Conservation (phyloP, 2,329 filamentous ascomycete genomes). For the Epichloe uncinata region DNA sequence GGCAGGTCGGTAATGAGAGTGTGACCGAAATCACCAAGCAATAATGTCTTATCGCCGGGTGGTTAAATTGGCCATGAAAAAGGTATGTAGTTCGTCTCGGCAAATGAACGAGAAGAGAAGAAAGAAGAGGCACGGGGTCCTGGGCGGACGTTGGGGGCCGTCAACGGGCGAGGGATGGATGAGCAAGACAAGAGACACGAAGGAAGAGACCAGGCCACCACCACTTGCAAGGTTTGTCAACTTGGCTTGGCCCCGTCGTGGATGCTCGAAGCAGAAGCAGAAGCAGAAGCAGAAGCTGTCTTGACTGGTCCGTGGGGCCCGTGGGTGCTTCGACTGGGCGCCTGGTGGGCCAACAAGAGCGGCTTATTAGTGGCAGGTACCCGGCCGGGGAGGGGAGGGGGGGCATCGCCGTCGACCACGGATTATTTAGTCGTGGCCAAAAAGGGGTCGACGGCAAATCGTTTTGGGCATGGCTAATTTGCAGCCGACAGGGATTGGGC, state of each 20-base stretch:
- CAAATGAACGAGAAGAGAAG: constrained; percentile 3
- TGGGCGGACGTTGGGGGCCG: constrained; percentile 2
- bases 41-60: constrained; percentile 9
- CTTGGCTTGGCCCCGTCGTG: not conserved
- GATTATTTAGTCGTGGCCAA: not conserved
- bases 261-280: not conserved
- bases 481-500: not conserved
- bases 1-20: constrained; percentile 5
- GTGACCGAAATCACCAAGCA: constrained; percentile 6
- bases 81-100: constrained; percentile 5
- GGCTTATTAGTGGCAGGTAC: constrained; percentile 6
- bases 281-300: no score
- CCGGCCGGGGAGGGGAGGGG: not conserved
- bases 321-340: not conserved
- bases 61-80: constrained; percentile 10
- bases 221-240: not conserved
- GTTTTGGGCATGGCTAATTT: constrained; percentile 1
- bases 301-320: no score
- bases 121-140: constrained; percentile 1
- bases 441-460: not conserved
- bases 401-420: not conserved
- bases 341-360: not conserved
- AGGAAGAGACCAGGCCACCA: not conserved
- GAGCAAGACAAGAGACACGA: not conserved
- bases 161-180: constrained; percentile 2